Conservation (phyloP, 2,329 filamentous ascomycete genomes). For the Colletotrichum sojae region DNA sequence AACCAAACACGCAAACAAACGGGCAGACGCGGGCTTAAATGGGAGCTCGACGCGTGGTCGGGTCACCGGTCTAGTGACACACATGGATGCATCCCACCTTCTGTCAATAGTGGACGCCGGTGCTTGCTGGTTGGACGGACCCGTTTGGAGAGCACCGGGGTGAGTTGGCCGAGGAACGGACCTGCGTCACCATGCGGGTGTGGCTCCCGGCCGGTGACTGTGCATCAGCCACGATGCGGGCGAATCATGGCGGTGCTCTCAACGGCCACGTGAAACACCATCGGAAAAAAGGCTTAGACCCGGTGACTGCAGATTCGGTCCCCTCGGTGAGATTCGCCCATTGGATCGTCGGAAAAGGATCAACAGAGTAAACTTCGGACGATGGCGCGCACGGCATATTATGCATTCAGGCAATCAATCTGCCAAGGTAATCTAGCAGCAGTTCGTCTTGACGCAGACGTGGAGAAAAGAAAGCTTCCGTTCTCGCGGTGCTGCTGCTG, state of each 20-base stretch:
- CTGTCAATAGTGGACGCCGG: conserved; percentile 18
- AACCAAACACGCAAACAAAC: background rate
- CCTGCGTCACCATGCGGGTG: background rate
- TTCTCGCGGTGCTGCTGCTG: background rate
- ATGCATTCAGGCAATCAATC: conserved; percentile 25
- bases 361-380: conserved; percentile 22
- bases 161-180: conserved; percentile 39
- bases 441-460: conserved; percentile 34
- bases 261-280: conserved; percentile 26
- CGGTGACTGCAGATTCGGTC: conserved; percentile 15
- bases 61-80: conserved; percentile 20
- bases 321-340: background rate
- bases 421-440: conserved; percentile 3
- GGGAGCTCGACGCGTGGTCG: conserved; percentile 33
- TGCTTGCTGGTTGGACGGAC: conserved; percentile 14
- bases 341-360: conserved; percentile 7
- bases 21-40: conserved; percentile 27
- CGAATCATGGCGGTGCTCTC: conserved; percentile 30
- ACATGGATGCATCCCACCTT: conserved; percentile 10
- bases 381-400: conserved; percentile 17
- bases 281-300: conserved; percentile 11
- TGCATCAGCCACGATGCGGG: conserved; percentile 25
- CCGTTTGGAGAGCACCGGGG: conserved; percentile 8
- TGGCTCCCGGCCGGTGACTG: conserved; percentile 1
- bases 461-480: conserved; percentile 2